phyloP scores from a whole-genome alignment of 2,329 filamentous ascomycete species.

The Cadophora luteo-olivacea region DNA sequence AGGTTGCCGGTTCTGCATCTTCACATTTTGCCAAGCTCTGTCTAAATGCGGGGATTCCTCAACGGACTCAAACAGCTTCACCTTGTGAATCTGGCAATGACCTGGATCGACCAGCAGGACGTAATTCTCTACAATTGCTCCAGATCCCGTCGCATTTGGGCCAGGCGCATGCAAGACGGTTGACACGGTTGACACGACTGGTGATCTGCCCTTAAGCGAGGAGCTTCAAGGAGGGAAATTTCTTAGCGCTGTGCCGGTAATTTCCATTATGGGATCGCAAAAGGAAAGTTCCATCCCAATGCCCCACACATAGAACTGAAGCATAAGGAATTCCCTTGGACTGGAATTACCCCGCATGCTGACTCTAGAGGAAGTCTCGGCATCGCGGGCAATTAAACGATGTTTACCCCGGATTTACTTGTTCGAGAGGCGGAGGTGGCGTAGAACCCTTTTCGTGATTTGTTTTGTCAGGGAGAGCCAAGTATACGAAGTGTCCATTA shows the following conservation, averaged over 20 bases:
- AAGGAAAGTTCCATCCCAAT: not conserved
- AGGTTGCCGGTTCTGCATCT: not conserved
- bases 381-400: too few species aligned
- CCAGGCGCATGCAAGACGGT: not conserved
- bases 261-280: not conserved
- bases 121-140: not conserved
- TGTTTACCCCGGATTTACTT: too few species aligned
- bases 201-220: not conserved
- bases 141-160: not conserved
- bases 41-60: too few species aligned
- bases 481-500: too few species aligned
- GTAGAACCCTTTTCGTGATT: too few species aligned
- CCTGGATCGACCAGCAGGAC: not conserved
- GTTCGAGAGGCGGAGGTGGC: too few species aligned
- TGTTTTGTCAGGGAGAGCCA: too few species aligned
- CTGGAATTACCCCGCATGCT: too few species aligned
- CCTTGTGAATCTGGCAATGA: not conserved
- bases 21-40: not conserved
- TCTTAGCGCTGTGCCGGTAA: conserved; percentile 4
- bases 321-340: too few species aligned
- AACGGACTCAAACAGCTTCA: not conserved
- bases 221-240: conserved; percentile 16
- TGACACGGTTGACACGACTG: not conserved
- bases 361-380: too few species aligned
- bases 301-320: too few species aligned